These are phyloP conservation scores for Zygoascus biomembranicola DNA, from an alignment of 805 yeast genomes.

Conservation along the genomic window DNA sequence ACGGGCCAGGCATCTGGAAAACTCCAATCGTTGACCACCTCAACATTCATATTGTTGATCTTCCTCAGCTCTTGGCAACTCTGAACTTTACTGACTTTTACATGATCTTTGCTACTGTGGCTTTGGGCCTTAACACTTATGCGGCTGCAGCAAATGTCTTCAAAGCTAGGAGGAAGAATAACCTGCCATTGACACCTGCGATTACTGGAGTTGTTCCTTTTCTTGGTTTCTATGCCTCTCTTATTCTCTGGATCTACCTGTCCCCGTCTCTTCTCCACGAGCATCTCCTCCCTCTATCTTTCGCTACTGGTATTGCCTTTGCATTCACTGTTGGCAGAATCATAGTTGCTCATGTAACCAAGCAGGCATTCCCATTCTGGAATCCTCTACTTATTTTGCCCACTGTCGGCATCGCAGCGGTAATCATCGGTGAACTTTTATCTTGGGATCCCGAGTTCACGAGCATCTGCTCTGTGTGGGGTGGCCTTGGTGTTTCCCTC, in stretches of 20 bases:
- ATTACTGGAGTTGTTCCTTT: slow-evolving; percentile 61
- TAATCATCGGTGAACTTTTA: slow-evolving; percentile 15
- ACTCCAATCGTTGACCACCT: slow-evolving; percentile 31
- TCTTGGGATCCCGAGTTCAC: slow-evolving; percentile 33
- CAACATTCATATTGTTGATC: background rate
- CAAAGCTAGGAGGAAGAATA: slow-evolving; percentile 28
- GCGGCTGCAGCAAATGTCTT: slow-evolving; percentile 63
- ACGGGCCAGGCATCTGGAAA: slow-evolving; percentile 67
- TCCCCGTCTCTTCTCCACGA: slow-evolving; percentile 38
- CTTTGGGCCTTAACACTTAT: slow-evolving; percentile 57
- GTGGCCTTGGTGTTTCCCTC: slow-evolving; percentile 61
- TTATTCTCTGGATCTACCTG: slow-evolving; percentile 36
- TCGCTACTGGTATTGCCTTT: slow-evolving; percentile 63
- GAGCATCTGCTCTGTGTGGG: slow-evolving; percentile 49
- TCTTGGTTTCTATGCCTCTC: slow-evolving; percentile 44
- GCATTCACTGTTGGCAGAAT: slow-evolving; percentile 90
- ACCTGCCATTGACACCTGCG: slow-evolving; percentile 28
- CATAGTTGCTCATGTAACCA: slow-evolving; percentile 77
- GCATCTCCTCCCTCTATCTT: slow-evolving; percentile 44
- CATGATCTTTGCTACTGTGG: slow-evolving; percentile 43
- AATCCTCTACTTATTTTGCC: slow-evolving; percentile 57
- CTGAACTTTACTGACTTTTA: slow-evolving; percentile 34
- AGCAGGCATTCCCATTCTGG: slow-evolving; percentile 62
- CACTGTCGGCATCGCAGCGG: slow-evolving; percentile 27
- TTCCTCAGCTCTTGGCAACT: slow-evolving; percentile 5